These are phyloP conservation scores for Ceriops zippeliana DNA, from an alignment of 345 rosid genomes.

Conservation along the genomic window DNA sequence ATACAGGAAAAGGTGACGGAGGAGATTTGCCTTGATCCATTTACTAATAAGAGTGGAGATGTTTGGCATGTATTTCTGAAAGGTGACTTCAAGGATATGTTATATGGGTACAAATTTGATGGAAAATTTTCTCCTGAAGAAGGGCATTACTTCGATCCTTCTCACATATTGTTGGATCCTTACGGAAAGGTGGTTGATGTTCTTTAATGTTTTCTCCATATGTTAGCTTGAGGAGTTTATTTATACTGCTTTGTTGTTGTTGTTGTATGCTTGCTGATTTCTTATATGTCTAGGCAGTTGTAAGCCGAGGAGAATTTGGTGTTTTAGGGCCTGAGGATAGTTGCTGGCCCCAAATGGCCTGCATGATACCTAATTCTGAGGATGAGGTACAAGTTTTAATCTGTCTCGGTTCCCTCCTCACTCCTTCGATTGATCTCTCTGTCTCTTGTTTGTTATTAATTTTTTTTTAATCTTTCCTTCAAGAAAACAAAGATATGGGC, in stretches of 20 bases:
- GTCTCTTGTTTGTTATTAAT: neutral
- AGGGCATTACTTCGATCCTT: conserved; percentile 63
- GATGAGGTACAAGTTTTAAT: conserved; percentile 52
- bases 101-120: conserved; percentile 77
- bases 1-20: conserved; percentile 69
- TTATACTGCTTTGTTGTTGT: neutral
- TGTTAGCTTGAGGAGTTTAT: neutral
- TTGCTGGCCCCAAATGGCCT: conserved; percentile 96
- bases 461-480: no score
- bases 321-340: conserved; percentile 57
- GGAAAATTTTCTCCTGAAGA: conserved; percentile 65
- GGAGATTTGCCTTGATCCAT: conserved; percentile 65
- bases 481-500: neutral
- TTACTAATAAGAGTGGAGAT: conserved; percentile 67
- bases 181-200: conserved; percentile 59
- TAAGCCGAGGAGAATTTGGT: conserved; percentile 85
- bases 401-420: neutral
- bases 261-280: neutral
- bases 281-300: conserved; percentile 49
- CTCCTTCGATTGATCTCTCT: neutral
- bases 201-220: neutral
- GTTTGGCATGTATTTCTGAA: conserved; percentile 77
- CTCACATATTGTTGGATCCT: conserved; percentile 75
- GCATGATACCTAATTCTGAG: conserved; percentile 60
- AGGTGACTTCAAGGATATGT: conserved; percentile 67